phyloP scores from a whole-genome alignment of 192 early-diverging fungal genomes.

The Martensiomyces pterosporus region DNA sequence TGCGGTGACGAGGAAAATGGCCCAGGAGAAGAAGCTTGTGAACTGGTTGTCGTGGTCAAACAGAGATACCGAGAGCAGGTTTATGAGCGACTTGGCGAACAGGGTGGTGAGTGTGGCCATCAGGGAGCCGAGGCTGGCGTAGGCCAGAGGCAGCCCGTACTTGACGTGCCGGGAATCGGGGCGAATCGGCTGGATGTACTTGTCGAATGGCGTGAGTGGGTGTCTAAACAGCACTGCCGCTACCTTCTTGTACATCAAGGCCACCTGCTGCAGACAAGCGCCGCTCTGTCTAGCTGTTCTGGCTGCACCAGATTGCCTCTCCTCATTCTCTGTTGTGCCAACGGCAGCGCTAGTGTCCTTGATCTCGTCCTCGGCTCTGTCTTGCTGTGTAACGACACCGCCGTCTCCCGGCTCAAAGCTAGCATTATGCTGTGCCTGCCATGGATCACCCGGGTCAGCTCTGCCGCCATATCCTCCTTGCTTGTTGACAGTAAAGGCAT shows the following conservation, averaged over 20 bases:
- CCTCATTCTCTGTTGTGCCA: no score
- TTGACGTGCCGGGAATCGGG: slow-evolving; percentile 46
- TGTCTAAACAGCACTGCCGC: slow-evolving; percentile 3
- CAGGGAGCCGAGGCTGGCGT: slow-evolving; percentile 69
- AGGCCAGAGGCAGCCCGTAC: slow-evolving; percentile 63
- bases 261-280: no score
- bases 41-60: slow-evolving; percentile 74
- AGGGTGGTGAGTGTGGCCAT: slow-evolving; percentile 75
- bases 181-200: slow-evolving; percentile 20
- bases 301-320: no score
- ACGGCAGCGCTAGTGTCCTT: not conserved
- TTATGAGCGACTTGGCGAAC: slow-evolving; percentile 79
- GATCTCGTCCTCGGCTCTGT: not conserved
- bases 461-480: no score
- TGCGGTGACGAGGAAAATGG: slow-evolving; percentile 67
- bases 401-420: no score
- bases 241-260: not conserved
- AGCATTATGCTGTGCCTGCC: no score
- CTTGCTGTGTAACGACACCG: no score
- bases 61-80: slow-evolving; percentile 61
- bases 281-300: no score
- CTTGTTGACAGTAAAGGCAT: no score
- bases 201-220: slow-evolving; percentile 12
- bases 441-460: no score
- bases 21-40: slow-evolving; percentile 58